These are phyloP conservation scores for Penicillium robsamsonii DNA, from an alignment of 495 filamentous ascomycete genomes.

Conservation along the genomic window DNA sequence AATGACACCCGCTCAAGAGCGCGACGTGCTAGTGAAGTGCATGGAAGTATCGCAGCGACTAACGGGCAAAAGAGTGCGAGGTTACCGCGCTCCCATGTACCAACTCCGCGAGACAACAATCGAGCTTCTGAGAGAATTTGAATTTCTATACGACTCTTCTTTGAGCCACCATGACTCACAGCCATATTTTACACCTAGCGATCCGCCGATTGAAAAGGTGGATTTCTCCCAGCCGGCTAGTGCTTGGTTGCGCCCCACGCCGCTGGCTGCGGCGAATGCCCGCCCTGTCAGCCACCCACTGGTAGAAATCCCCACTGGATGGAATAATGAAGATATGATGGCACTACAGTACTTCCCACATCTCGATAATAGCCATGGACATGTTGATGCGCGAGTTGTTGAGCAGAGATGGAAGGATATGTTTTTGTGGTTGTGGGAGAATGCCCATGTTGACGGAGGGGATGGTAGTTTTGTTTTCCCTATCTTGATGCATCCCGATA, in stretches of 20 bases:
- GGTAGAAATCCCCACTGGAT: neutral
- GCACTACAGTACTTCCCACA: neutral
- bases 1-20: neutral
- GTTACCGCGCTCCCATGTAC: neutral
- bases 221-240: neutral
- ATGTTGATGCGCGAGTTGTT: neutral
- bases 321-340: neutral
- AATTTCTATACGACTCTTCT: neutral
- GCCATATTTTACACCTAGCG: neutral
- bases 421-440: neutral
- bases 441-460: neutral
- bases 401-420: neutral
- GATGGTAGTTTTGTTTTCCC: neutral
- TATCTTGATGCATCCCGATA: neutral
- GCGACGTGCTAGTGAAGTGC: neutral
- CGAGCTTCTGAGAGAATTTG: neutral
- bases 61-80: neutral
- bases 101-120: neutral
- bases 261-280: neutral
- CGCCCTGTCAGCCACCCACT: neutral
- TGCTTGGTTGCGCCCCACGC: neutral
- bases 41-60: neutral
- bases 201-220: neutral
- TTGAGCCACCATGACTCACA: neutral
- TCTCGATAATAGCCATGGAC: neutral